Evolutionary conservation across 2,329 filamentous ascomycete genomes (phyloP).

Genomic region (Grosmannia penicillata): DNA sequence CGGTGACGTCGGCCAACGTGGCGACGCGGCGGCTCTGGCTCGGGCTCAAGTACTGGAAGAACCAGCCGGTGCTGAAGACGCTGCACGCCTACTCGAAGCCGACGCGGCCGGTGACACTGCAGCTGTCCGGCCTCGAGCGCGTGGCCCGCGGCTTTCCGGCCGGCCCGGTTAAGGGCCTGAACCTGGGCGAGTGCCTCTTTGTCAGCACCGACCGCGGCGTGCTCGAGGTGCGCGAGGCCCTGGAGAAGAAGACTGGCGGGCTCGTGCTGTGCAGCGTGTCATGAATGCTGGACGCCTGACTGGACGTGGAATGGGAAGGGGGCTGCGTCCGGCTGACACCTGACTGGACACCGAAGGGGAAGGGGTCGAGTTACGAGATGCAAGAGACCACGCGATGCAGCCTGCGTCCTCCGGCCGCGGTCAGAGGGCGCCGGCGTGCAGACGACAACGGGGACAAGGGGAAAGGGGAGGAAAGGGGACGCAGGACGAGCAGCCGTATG

Average conservation of each 20-base stretch:
- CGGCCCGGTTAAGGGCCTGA: slow-evolving; percentile 59
- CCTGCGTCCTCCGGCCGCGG: no score
- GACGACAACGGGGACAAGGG: no score
- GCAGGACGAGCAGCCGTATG: no score
- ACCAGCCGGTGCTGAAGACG: slow-evolving; percentile 59
- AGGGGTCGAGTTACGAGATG: no score
- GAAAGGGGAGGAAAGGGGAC: no score
- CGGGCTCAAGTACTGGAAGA: slow-evolving; percentile 80
- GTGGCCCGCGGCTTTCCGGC: slow-evolving; percentile 55
- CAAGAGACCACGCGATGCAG: no score
- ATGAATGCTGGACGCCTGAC: no score
- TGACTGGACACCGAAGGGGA: no score
- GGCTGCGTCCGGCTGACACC: no score
- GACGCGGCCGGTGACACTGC: slow-evolving; percentile 54
- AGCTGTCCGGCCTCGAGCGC: slow-evolving; percentile 43
- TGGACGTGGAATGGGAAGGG: no score
- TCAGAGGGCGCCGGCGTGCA: no score
- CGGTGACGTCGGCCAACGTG: slow-evolving; percentile 55
- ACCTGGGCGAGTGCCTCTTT: slow-evolving; percentile 71
- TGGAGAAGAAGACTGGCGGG: slow-evolving; percentile 69
- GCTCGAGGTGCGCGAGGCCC: slow-evolving; percentile 67
- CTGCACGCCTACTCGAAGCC: slow-evolving; percentile 58
- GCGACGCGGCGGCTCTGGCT: slow-evolving; percentile 69
- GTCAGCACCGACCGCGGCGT: slow-evolving; percentile 64
- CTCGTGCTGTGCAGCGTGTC: slow-evolving; percentile 59